Percentiles rank a stretch among this genome's conserved stretches.
phyloP scores from a whole-genome alignment of 192 early-diverging fungal species.

The Geranomyces variabilis region DNA sequence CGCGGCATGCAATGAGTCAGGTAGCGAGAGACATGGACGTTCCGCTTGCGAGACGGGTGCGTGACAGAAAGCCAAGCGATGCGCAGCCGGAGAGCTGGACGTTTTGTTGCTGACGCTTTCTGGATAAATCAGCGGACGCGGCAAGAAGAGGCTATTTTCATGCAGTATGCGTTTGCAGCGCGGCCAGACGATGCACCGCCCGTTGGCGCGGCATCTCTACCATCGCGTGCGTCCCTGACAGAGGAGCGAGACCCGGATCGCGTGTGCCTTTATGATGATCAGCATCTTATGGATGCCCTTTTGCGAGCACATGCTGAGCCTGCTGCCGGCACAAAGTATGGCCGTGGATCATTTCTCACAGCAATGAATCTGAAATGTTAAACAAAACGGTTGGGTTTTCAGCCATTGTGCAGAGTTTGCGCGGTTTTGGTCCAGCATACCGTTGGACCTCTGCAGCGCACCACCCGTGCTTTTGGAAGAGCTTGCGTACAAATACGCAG shows the following conservation, averaged over 20 bases:
- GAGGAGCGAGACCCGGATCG: conserved; percentile 23
- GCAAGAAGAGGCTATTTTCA: conserved; percentile 30
- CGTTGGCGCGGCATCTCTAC: background rate
- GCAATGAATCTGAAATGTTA: too few species aligned
- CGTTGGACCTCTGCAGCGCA: background rate
- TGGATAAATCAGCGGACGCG: conserved; percentile 34
- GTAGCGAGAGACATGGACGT: conserved; percentile 18
- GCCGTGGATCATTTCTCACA: background rate
- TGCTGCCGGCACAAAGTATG: background rate
- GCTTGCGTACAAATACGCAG: background rate
- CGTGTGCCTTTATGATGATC: conserved; percentile 43
- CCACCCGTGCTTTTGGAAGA: conserved; percentile 2
- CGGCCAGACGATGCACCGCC: conserved; percentile 13
- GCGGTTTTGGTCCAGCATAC: conserved; percentile 35
- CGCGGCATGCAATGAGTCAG: conserved; percentile 10
- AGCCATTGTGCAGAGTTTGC: background rate
- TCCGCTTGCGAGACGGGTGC: conserved; percentile 32
- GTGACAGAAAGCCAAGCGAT: background rate
- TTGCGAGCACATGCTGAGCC: background rate
- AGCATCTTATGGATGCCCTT: conserved; percentile 43
- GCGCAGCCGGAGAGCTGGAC: too few species aligned
- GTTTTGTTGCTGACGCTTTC: background rate
- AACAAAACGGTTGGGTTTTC: too few species aligned
- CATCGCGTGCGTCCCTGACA: background rate
- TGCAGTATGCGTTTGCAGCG: background rate